Conservation (phyloP, 148 eudicot species). For the Dianthus caryophyllus region DNA sequence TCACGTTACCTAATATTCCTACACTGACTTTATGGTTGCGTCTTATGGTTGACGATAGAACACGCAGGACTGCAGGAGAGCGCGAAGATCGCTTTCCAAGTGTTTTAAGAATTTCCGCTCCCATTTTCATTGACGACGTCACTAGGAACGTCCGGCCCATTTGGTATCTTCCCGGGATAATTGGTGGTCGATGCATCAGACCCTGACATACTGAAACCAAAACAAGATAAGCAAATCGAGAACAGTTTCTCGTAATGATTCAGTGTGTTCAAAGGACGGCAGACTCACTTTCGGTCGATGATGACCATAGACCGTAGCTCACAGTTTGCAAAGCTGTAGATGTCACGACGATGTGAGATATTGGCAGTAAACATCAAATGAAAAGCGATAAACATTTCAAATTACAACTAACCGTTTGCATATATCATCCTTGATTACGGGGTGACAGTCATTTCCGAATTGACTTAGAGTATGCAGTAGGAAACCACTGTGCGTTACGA, state of each 20-base stretch:
- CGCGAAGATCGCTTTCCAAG: not conserved
- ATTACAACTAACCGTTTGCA: constrained; percentile 53
- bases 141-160: constrained; percentile 60
- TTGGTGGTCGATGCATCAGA: constrained; percentile 47
- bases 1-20: constrained; percentile 1
- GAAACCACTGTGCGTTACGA: constrained; percentile 93
- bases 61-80: not conserved
- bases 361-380: not conserved
- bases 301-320: constrained; percentile 90
- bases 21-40: not conserved
- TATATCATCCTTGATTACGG: constrained; percentile 61
- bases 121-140: constrained; percentile 37
- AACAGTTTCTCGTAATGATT: not conserved
- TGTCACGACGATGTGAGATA: constrained; percentile 16
- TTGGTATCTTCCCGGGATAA: constrained; percentile 72
- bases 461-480: constrained; percentile 59
- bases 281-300: constrained; percentile 56
- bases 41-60: not conserved
- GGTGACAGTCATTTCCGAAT: constrained; percentile 69
- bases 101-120: constrained; percentile 19
- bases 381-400: not conserved
- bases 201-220: constrained; percentile 54
- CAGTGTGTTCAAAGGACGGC: not conserved
- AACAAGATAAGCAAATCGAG: constrained; percentile 19
- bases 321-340: constrained; percentile 78